phyloP scores from a whole-genome alignment of 1,284 basidiomycete species.

The Cryptococcus neoformans region DNA sequence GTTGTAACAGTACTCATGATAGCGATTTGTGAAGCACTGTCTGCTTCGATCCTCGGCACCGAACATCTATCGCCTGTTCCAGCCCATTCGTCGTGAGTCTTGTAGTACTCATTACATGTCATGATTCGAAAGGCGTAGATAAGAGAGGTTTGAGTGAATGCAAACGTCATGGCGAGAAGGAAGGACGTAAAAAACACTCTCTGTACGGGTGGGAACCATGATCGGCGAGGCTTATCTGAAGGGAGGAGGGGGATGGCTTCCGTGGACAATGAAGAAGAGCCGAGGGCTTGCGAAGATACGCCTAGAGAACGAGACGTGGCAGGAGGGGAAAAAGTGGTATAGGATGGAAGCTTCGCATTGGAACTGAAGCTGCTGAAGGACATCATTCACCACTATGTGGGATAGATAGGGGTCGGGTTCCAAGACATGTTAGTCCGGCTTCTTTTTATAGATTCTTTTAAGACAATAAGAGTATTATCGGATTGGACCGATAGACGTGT shows the following conservation, averaged over 20 bases:
- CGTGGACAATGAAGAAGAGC: background rate
- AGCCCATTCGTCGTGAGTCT: constrained; percentile 17
- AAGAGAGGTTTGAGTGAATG: constrained; percentile 43
- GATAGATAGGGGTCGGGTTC: too few relatives aligned
- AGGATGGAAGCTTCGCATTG: too few relatives aligned
- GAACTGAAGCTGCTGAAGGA: too few relatives aligned
- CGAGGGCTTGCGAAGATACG: background rate
- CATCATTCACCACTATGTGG: too few relatives aligned
- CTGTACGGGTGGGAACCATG: constrained; percentile 24
- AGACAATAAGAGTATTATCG: too few relatives aligned
- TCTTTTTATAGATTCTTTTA: too few relatives aligned
- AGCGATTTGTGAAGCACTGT: constrained; percentile 29
- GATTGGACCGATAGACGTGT: too few relatives aligned
- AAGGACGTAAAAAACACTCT: constrained; percentile 37
- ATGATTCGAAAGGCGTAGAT: constrained; percentile 43
- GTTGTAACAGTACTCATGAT: constrained; percentile 36
- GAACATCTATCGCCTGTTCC: constrained; percentile 32
- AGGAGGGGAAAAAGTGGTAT: background rate
- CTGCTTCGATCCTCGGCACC: constrained; percentile 27
- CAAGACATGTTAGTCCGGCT: too few relatives aligned
- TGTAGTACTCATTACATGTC: constrained; percentile 45
- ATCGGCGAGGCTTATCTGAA: background rate
- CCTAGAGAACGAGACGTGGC: background rate
- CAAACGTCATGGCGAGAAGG: constrained; percentile 37
- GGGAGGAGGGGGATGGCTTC: background rate